Base-by-base conservation (phyloP, 371 early-diverging fungal species). In the Choanephora cucurbitarum region DNA sequence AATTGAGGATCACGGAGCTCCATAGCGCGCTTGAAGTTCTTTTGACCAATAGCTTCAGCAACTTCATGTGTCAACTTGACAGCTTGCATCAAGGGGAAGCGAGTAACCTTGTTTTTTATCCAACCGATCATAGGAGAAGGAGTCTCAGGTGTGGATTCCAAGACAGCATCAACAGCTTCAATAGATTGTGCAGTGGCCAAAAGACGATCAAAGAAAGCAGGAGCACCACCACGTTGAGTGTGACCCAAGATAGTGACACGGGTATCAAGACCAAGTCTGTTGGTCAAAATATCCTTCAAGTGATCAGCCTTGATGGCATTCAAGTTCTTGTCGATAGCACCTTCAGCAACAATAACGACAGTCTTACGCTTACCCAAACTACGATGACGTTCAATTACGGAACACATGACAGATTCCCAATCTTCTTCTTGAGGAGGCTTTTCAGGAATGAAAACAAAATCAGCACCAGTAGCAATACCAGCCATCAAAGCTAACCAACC, bases 401-500 rank as follows among this genome's bases (percentile, higher is more conserved):
- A 78, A 62, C 93, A 92, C 90, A 97, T 90, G 32, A 83, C 80
- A 7, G 82, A 70, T 63, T 93, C 88, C 97, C 98, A 96, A 64
- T 92, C 85, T n/a, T 84, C 88, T 34, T 83, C 85, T 5, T 83
- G 72, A 22, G 92, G 93, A 31, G 98, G 99, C 13, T 90, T 81
- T 73, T 99, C 99, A 9, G 99, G 99, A 47, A 99, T 85, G 60
- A 99, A 96, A 41, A 98, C 88, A 82, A 93, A 99, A 68, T 99
- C 99, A 45, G 99, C 99, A 41, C 96, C 93, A 1, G 79, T 75
- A 9, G 79, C 79, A 55, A 79, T 75, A 63, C 75, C 97, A 8
- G 99, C 93, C 91, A 93, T 95, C 17, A 99, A 77, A n/a, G 97
- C 97, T 22, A 99, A 80, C 99, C 99, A 99, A 32, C 99, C 99